A percentile compares a stretch with the other conserved stretches of the same genome.
phyloP scores from a whole-genome alignment of 2,329 filamentous ascomycete species.

The Alternaria novae-zelandiae region DNA sequence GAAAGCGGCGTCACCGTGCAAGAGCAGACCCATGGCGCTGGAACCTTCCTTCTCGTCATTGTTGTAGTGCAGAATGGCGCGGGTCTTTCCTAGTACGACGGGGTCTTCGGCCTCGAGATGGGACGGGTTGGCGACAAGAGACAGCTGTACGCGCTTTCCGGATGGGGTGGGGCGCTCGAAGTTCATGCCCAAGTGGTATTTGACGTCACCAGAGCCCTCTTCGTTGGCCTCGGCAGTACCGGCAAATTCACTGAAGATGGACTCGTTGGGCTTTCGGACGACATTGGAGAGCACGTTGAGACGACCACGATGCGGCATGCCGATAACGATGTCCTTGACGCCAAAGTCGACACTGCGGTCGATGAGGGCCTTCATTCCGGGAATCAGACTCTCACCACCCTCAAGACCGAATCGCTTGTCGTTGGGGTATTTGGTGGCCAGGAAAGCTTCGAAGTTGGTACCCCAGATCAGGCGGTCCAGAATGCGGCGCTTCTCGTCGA shows the following conservation, averaged over 20 bases:
- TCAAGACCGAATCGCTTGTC: constrained; percentile 99
- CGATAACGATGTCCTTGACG: constrained; percentile 98
- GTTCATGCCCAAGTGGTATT: constrained; percentile 99
- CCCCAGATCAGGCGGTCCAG: constrained; percentile 98
- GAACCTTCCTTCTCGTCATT: constrained; percentile 88
- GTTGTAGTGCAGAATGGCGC: constrained; percentile 99
- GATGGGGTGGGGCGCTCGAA: constrained; percentile 98
- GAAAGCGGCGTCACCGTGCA: constrained; percentile 97
- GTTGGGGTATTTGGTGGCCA: constrained; percentile 97
- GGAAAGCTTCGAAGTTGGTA: constrained; percentile 94
- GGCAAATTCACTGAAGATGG: constrained; percentile 98
- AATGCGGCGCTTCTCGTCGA: constrained; percentile 97
- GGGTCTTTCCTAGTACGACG: constrained; percentile 95
- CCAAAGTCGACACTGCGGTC: constrained; percentile 98
- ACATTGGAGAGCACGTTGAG: constrained; percentile 98
- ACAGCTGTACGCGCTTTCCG: constrained; percentile 98
- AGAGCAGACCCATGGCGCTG: constrained; percentile 91
- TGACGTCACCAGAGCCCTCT: constrained; percentile 97
- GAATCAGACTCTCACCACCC: constrained; percentile 94
- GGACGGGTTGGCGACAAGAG: constrained; percentile 96
- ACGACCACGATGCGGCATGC: constrained; percentile 98
- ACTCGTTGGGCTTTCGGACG: constrained; percentile 98
- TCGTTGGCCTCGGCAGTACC: constrained; percentile 86
- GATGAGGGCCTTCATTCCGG: constrained; percentile 98
- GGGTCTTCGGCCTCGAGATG: constrained; percentile 98